These are phyloP conservation scores for Senecio squalidus DNA, from an alignment of 140 eudicot species.

Conservation along the genomic window DNA sequence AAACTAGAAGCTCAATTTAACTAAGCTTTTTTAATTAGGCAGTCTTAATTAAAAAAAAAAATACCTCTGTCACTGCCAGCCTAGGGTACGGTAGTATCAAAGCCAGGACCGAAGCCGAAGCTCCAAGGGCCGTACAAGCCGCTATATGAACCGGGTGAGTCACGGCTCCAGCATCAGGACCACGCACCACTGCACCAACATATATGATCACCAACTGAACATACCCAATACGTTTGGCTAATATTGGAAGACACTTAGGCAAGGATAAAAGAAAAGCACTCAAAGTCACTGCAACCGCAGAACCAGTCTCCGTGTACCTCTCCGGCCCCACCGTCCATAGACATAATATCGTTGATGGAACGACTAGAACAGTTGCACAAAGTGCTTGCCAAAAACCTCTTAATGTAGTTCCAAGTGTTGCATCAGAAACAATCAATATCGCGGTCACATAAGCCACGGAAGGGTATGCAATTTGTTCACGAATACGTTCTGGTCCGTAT, in stretches of 20 bases:
- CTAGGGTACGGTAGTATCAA: constrained; percentile 67
- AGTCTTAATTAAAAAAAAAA: too few relatives aligned
- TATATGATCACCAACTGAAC: constrained; percentile 72
- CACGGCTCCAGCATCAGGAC: constrained; percentile 13
- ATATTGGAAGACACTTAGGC: constrained; percentile 42
- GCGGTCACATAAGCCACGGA: constrained; percentile 63
- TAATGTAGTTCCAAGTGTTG: constrained; percentile 53
- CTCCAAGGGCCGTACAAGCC: constrained; percentile 67
- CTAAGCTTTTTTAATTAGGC: too few relatives aligned
- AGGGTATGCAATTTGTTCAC: constrained; percentile 31
- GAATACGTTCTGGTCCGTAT: constrained; percentile 40
- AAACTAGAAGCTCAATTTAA: too few relatives aligned
- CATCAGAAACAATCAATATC: constrained; percentile 55
- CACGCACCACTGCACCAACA: constrained; percentile 49
- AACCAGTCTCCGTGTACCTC: constrained; percentile 29
- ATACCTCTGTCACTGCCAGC: constrained; percentile 56
- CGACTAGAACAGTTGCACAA: constrained; percentile 51
- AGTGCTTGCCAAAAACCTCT: constrained; percentile 55
- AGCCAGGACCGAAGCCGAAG: constrained; percentile 55
- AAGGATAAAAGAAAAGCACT: constrained; percentile 49
- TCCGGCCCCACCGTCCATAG: constrained; percentile 43
- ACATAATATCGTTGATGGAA: constrained; percentile 43
- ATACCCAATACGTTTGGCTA: constrained; percentile 55
- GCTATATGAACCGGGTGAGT: constrained; percentile 65
- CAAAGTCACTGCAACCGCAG: constrained; percentile 43